Base-by-base conservation (phyloP, 768 basidiomycete species). In the Wakefieldia striispora region DNA sequence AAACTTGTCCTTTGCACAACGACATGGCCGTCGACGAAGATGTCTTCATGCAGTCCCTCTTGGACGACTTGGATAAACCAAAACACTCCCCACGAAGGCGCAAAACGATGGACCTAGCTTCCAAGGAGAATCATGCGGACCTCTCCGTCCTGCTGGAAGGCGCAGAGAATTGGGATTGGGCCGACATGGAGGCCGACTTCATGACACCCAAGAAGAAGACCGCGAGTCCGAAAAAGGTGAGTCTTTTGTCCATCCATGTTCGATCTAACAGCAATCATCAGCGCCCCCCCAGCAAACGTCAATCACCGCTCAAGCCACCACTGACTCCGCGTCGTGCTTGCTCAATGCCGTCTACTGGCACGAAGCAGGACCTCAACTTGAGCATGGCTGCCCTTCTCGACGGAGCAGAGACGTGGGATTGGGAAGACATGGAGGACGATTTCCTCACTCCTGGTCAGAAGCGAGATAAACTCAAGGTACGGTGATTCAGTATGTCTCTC, bases 371-470 rank as follows among this genome's bases (percentile, higher is more conserved):
- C 8, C 59, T 57, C 11, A 69, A 75, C 50, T 54, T 77, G 26
- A 77, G 82, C 49, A 56, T 84, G 26, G 64, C 68, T 1, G 68
- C 66, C 1, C 73, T 88, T 20, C 64, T 85, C 11, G 78, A 83
- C 12, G 86, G 84, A 0, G 81, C 80, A 1, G 86, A 84, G 58
- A 73, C 78, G 29, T 87, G 86, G 83, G 82, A 89, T 51, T 82
- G 84, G 78, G 74, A 77, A 29, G 79, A 82, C 45, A 77, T 78
- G 72, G 70, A 73, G 44, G 60, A 65, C 3, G 78, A 81, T 47
- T 73, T 75, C 33, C 57, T 78, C 24, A 74, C 76, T 0, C 82
- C 83, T 1, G 70, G 70, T 51, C 81, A 78, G 16, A 58, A 54
- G 33, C 49, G 31, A 10, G 37, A 54, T 3, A 55, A 44, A 33